phyloP scores from a whole-genome alignment of 2,329 filamentous ascomycete species.

The Penicillium sp. region DNA sequence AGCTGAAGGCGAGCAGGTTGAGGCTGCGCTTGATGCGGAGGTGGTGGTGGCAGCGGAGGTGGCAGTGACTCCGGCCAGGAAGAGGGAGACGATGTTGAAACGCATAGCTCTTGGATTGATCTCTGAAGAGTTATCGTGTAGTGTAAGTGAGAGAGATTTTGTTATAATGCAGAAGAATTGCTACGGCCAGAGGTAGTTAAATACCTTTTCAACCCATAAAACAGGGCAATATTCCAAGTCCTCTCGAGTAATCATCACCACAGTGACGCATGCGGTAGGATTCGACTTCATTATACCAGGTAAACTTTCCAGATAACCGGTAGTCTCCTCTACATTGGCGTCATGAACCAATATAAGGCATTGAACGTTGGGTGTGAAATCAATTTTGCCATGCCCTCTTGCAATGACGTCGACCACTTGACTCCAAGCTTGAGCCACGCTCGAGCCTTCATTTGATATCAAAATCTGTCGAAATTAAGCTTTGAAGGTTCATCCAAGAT shows the following conservation, averaged over 20 bases:
- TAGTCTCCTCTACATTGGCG: background rate
- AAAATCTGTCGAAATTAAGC: background rate
- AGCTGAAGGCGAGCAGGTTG: conserved; percentile 21
- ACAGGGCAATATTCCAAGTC: background rate
- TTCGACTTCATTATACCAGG: background rate
- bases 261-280: background rate
- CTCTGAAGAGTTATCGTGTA: background rate
- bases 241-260: background rate
- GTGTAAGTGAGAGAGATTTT: too few species aligned
- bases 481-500: background rate
- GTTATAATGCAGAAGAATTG: background rate
- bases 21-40: conserved; percentile 10
- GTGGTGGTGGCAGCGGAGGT: conserved; percentile 2
- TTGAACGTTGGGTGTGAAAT: background rate
- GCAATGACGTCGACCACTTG: conserved; percentile 6
- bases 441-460: background rate
- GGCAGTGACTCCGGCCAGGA: conserved; percentile 19
- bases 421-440: too few species aligned
- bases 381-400: background rate
- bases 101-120: conserved; percentile 15
- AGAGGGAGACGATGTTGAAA: conserved; percentile 15
- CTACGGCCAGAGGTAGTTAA: background rate
- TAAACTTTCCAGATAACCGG: background rate
- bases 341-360: conserved; percentile 1
- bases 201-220: background rate